A percentile compares a stretch with the other conserved stretches of the same genome.
These are phyloP conservation scores for Xanthoconium purpureum DNA, from an alignment of 768 basidiomycete genomes.

Conservation along the genomic window DNA sequence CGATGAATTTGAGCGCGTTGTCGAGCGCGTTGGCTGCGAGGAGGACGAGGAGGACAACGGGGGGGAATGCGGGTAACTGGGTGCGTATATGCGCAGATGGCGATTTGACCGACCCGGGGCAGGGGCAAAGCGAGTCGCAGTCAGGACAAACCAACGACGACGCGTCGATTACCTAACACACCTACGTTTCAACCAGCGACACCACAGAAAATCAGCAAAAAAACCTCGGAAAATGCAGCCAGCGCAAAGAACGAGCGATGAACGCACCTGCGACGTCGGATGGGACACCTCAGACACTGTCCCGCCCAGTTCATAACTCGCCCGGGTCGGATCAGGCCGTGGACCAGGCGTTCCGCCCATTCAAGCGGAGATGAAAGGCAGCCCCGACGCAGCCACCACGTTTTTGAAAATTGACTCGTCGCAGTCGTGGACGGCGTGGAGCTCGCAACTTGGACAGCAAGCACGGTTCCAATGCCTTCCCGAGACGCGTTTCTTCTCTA, in stretches of 20 bases:
- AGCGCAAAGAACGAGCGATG: not conserved
- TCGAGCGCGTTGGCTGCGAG: not conserved
- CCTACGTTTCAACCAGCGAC: slow-evolving; percentile 29
- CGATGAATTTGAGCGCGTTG: not conserved
- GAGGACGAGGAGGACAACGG: not conserved
- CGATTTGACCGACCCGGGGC: slow-evolving; percentile 18
- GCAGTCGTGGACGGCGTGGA: slow-evolving; percentile 8
- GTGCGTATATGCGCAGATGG: slow-evolving; percentile 2
- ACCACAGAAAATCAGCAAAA: slow-evolving; percentile 1
- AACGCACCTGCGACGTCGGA: not conserved
- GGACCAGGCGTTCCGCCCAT: not conserved
- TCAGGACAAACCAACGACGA: slow-evolving; percentile 22
- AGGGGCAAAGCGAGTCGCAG: slow-evolving; percentile 24
- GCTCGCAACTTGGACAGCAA: not conserved
- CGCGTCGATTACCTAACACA: slow-evolving; percentile 33
- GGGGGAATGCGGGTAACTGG: not conserved
- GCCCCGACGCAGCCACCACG: slow-evolving; percentile 1
- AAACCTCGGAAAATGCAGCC: slow-evolving; percentile 2
- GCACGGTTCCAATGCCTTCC: not conserved
- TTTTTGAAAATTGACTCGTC: slow-evolving; percentile 5
- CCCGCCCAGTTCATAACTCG: slow-evolving; percentile 13
- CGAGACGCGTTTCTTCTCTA: not conserved
- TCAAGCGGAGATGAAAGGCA: slow-evolving; percentile 18
- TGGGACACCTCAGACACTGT: not conserved
- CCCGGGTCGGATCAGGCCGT: slow-evolving; percentile 5